phyloP scores from a whole-genome alignment of 192 early-diverging fungal genomes.

The Powellomyces hirtus region DNA sequence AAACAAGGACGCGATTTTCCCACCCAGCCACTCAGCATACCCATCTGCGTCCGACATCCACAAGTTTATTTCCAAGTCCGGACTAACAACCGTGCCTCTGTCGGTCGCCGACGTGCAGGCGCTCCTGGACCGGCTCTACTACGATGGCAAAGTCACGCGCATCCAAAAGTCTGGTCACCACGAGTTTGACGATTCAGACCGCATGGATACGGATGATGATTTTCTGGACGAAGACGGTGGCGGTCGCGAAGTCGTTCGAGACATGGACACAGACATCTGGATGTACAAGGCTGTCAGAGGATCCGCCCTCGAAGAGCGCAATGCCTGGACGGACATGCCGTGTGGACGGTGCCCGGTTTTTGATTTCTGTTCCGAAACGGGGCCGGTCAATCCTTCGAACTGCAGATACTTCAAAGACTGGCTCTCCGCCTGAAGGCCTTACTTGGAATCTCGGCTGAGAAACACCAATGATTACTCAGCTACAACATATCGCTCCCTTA shows the following conservation, averaged over 20 bases:
- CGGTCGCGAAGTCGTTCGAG: slow-evolving; percentile 13
- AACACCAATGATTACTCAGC: no score
- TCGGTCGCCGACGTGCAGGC: slow-evolving; percentile 68
- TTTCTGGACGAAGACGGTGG: slow-evolving; percentile 55
- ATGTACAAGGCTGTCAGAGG: slow-evolving; percentile 72
- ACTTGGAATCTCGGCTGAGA: no score
- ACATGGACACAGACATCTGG: slow-evolving; percentile 49
- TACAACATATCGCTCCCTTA: no score
- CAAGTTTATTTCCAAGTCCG: slow-evolving; percentile 66
- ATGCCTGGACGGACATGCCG: slow-evolving; percentile 66
- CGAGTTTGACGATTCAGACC: slow-evolving; percentile 30
- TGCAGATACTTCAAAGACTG: slow-evolving; percentile 83
- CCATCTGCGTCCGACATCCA: slow-evolving; percentile 69
- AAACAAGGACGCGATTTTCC: slow-evolving; percentile 55
- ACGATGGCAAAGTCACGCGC: slow-evolving; percentile 79
- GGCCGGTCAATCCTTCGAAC: slow-evolving; percentile 70
- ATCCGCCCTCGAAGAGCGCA: slow-evolving; percentile 19
- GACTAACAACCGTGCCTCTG: slow-evolving; percentile 73
- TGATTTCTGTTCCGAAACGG: slow-evolving; percentile 68
- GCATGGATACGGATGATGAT: slow-evolving; percentile 46
- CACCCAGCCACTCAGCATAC: slow-evolving; percentile 64
- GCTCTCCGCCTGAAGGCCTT: slow-evolving; percentile 62
- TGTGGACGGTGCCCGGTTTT: slow-evolving; percentile 89
- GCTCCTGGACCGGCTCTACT: slow-evolving; percentile 79
- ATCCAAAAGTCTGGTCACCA: slow-evolving; percentile 48